Evolutionary conservation across 345 rosid species (phyloP), one percentile per base, ranked within the genome.

Genomic region (Ceriops tagal): DNA sequence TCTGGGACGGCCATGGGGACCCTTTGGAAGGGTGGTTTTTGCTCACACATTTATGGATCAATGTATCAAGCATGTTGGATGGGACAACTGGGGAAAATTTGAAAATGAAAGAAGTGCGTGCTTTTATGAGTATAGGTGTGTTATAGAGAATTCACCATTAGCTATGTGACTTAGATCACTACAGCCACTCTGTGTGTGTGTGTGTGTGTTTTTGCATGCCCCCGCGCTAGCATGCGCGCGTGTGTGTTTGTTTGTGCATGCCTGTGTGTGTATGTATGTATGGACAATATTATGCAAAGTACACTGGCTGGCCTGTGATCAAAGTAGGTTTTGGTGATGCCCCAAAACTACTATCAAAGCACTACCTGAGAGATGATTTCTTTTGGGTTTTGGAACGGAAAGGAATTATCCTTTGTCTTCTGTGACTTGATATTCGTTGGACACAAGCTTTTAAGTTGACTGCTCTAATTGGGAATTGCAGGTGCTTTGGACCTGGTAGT

Each of bases 1-100:
- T 81, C 97, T 92, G 1, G 98, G 98, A 73, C 85, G 98, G 22
- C 99, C 98, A 57, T 90, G 96, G 98, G 98, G 97, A 79, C 98
- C 96, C 28, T 90, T 95, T 22, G 96, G 96, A 77, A 88, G 98
- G 67, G 99, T 88, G 68, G 92, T 95, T 15, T 84, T 85, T 78
- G 95, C 92, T 21, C 83, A 86, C 75, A 89, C 93, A 15, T 87
- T 79, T 68, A 86, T 95, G 92, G 99, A 90, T 81, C 84, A 84
- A 0, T 87, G 97, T 60, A 74, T 92, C 74, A 88, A 67, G 71
- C 81, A 81, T 11, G 76, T 53, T 0, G 99, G 99, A 31, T 95
- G 99, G 99, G 67, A 92, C 73, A 95, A 92, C 66, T 95, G 98
- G 98, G 89, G 89, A 65, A 92, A 92, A 62, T 39, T 78, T 1